Conservation (phyloP, 257 asterid genomes). For the Nicotiana noctiflora region DNA sequence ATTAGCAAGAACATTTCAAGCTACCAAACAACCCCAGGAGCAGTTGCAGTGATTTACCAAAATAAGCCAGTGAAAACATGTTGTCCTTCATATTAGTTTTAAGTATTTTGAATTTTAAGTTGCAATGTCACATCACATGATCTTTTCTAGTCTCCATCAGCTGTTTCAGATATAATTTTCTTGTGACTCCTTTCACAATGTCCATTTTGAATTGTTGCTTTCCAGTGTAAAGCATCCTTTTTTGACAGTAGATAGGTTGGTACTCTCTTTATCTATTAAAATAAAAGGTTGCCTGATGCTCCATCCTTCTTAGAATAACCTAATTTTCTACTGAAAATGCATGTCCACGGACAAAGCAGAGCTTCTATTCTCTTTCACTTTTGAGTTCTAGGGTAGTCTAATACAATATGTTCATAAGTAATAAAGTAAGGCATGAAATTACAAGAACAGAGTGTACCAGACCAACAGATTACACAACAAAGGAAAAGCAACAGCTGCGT, state of each 20-base stretch:
- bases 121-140: neutral
- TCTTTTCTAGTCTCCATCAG: neutral
- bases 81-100: neutral
- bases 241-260: slow-evolving; percentile 72
- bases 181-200: slow-evolving; percentile 38
- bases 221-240: slow-evolving; percentile 55
- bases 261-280: neutral
- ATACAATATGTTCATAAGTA: too few species aligned
- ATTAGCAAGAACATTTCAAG: neutral
- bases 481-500: too few species aligned
- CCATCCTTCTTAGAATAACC: too few species aligned
- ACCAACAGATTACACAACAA: too few species aligned
- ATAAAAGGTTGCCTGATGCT: neutral
- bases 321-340: too few species aligned
- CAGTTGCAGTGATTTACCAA: neutral
- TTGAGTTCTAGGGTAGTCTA: too few species aligned
- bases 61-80: neutral
- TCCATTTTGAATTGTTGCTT: slow-evolving; percentile 44
- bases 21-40: neutral
- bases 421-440: too few species aligned
- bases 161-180: slow-evolving; percentile 16
- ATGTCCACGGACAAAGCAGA: too few species aligned
- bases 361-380: too few species aligned
- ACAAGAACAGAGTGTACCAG: too few species aligned
- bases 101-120: neutral